phyloP scores from a whole-genome alignment of 1,284 basidiomycete species.

The Cryptococcus sp. region DNA sequence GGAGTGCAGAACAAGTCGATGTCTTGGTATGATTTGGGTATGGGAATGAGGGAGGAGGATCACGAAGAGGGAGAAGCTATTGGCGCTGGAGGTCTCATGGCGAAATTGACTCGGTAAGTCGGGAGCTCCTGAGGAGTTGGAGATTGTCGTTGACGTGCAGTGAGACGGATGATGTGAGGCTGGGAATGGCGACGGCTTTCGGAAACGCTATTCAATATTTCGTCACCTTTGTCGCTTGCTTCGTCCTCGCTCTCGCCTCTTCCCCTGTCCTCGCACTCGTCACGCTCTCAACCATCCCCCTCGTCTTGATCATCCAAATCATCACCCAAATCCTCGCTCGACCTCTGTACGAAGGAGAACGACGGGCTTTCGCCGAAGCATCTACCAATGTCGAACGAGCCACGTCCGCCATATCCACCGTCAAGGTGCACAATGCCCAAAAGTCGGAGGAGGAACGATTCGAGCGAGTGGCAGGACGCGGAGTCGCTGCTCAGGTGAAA shows the following conservation, averaged over 20 bases:
- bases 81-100: slow-evolving; percentile 89
- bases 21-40: slow-evolving; percentile 80
- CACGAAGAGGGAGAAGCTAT: slow-evolving; percentile 53
- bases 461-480: slow-evolving; percentile 50
- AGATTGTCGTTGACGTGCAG: slow-evolving; percentile 48
- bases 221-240: slow-evolving; percentile 70
- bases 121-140: no score
- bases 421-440: slow-evolving; percentile 92
- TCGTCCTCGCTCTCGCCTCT: slow-evolving; percentile 72
- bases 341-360: slow-evolving; percentile 65
- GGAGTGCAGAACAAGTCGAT: slow-evolving; percentile 68
- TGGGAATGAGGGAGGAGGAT: slow-evolving; percentile 58
- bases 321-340: slow-evolving; percentile 63
- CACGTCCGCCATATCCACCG: slow-evolving; percentile 73
- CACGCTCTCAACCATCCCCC: slow-evolving; percentile 83
- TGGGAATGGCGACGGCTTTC: slow-evolving; percentile 69
- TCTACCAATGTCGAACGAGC: slow-evolving; percentile 76
- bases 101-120: slow-evolving; percentile 78
- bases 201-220: slow-evolving; percentile 75
- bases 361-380: slow-evolving; percentile 61
- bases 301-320: slow-evolving; percentile 68
- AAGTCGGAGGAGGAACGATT: slow-evolving; percentile 57
- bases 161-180: slow-evolving; percentile 89
- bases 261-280: slow-evolving; percentile 83
- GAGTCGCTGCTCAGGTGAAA: slow-evolving; percentile 48